Evolutionary conservation across 2,329 filamentous ascomycete genomes (phyloP), one percentile per base, ranked within the genome.

Genomic region (Fusarium siculi): DNA sequence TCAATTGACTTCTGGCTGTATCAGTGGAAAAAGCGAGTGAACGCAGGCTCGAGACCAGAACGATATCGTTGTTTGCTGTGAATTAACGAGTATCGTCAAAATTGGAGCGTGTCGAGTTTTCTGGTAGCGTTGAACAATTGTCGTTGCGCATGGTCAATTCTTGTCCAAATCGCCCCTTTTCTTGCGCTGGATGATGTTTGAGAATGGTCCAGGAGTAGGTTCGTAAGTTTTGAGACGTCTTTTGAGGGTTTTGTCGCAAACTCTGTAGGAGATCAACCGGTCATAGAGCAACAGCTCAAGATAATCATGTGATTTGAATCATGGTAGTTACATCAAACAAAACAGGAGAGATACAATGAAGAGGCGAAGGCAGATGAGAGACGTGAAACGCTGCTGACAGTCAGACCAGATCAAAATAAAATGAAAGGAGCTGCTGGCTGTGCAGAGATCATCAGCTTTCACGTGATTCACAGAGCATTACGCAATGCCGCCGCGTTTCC

Each of bases 381-480:
- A 28, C 18, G 30, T 49, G 32, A 28, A n/a, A 25, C 25, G 15
- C 32, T 28, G 32, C 34, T 46, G 23, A 64, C 55, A 19, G 25
- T 46, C 11, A 55, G 57, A 44, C 7, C 15, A 10, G 55, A 62
- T 16, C 19, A 18, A 25, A 61, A n/a, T 61, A 30, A 43, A 42
- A 68, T 57, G 64, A 49, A 63, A 66, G 55, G 63, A 66, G 9
- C 42, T 47, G 49, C 25, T 53, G 50, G 23, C 32, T 28, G 50
- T 23, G n/a, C 25, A 32, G 14, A 36, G 15, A 37, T 55, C 54
- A 40, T 36, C 49, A 19, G n/a, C 44, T 25, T 43, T 69, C 69
- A 75, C 63, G 47, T 63, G 63, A 46, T 25, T 50, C 55, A 50
- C 43, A 68, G 43, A 34, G 39, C 70, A 75, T 75, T 74, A 75